Evolutionary conservation across 768 basidiomycete species (phyloP), one percentile per base, ranked within the genome.

Genomic region (Termitomyces sp.): DNA sequence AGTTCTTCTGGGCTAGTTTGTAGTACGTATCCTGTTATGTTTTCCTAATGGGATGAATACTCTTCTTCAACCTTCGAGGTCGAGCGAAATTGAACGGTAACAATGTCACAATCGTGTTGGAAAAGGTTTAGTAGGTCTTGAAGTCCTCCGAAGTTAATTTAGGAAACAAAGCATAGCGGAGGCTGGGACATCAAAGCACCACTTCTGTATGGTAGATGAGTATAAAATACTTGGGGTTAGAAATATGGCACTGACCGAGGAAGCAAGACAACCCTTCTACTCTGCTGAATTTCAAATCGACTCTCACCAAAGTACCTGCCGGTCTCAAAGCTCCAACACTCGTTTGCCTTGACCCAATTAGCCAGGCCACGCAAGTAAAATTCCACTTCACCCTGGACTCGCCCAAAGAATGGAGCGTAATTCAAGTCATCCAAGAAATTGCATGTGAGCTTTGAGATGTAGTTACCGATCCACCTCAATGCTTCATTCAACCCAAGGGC

Each of bases 251-350:
- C 29, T 4, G 9, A 29, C 29, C 29, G 29, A 29, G 73, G 73
- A 9, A 76, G 52, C 3, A 73, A 62, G 3, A 56, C 60, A 32
- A 78, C 67, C 29, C 54, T 56, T 20, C 75, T 65, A 7, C 44
- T 62, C 32, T 56, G 57, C 63, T 70, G 66, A 29, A 76, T 65
- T 16, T 67, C 59, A 1, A 50, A 47, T 1, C 77, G 76, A n/a
- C 64, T 53, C 11, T 56, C 65, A 1, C 73, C 72, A 38, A 77
- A 78, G 57, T 78, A 79, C 38, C 77, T 64, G 40, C 66, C 63
- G 29, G 68, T 69, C 16, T 71, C 62, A 51, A 80, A 84, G 53
- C 73, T 70, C 76, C 69, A 76, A 52, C 59, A 64, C 47, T 73
- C 70, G 52, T 67, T 72, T 25, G 66, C 73, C 15, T 68, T 62